Evolutionary conservation across 306 rosid genomes (phyloP).

Genomic region (Acacia melanoxylon): DNA sequence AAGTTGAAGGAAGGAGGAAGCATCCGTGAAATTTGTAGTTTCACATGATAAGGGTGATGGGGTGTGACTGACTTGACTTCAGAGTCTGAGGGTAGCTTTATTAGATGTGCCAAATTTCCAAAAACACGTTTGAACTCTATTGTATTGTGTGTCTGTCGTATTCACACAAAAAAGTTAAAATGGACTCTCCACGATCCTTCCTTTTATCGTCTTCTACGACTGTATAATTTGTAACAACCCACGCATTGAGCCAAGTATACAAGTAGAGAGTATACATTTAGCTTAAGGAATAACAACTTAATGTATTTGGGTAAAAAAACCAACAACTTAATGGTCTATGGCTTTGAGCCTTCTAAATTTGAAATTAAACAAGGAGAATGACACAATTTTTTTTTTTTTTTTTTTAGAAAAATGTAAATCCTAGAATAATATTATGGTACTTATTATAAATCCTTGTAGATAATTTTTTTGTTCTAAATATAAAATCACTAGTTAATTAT

Average conservation of each 20-base stretch:
- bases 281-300: neutral
- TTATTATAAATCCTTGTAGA: no score
- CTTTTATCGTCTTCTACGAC: neutral
- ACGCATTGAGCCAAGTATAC: neutral
- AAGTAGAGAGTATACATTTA: neutral
- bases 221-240: neutral
- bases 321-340: no score
- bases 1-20: neutral
- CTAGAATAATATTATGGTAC: no score
- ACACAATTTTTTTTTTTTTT: no score
- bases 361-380: no score
- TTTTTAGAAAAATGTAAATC: no score
- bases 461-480: no score
- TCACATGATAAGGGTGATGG: neutral
- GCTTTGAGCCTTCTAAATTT: no score
- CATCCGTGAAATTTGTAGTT: neutral
- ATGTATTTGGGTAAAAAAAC: no score
- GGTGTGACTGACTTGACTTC: neutral
- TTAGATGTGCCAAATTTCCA: neutral
- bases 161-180: neutral
- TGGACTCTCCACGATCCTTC: neutral
- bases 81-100: neutral
- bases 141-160: neutral
- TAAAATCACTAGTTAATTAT: no score
- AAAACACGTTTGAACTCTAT: neutral